phyloP scores from a whole-genome alignment of 2,329 filamentous ascomycete species.

The Alternaria viburni region DNA sequence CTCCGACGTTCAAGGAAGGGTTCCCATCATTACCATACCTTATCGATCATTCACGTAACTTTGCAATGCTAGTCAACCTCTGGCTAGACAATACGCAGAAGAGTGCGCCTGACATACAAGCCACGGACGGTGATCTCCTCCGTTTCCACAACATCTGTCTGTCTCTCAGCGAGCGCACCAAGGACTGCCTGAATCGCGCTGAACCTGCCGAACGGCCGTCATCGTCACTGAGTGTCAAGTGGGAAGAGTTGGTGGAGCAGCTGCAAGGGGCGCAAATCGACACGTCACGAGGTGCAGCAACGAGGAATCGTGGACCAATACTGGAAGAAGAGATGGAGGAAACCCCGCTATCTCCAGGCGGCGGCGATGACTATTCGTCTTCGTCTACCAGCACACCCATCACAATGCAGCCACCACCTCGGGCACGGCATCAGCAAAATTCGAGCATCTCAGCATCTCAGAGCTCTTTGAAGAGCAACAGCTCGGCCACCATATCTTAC shows the following conservation, averaged over 20 bases:
- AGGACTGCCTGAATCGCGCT: constrained; percentile 58
- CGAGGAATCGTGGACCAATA: constrained; percentile 36
- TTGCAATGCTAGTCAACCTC: constrained; percentile 80
- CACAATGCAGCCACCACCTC: constrained; percentile 40
- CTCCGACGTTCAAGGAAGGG: constrained; percentile 82
- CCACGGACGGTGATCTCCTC: constrained; percentile 54
- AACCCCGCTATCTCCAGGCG: constrained; percentile 30
- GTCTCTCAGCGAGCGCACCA: constrained; percentile 55
- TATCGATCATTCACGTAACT: constrained; percentile 85
- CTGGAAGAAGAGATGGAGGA: constrained; percentile 34
- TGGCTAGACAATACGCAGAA: constrained; percentile 68
- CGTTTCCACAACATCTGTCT: constrained; percentile 59
- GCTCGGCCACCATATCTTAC: constrained; percentile 30
- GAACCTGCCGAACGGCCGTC: constrained; percentile 60
- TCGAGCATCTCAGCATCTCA: constrained; percentile 42
- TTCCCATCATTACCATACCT: constrained; percentile 93
- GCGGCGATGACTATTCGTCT: constrained; percentile 34
- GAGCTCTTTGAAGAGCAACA: constrained; percentile 40
- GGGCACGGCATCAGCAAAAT: constrained; percentile 39
- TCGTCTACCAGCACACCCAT: constrained; percentile 44
- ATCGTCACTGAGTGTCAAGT: constrained; percentile 56
- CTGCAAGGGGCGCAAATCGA: constrained; percentile 47
- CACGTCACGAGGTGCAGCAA: constrained; percentile 39
- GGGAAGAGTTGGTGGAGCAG: constrained; percentile 61
- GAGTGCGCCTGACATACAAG: constrained; percentile 46